These are phyloP conservation scores for Elaeis guineensis DNA, from an alignment of 176 grass and related monocot genomes.

Conservation along the genomic window DNA sequence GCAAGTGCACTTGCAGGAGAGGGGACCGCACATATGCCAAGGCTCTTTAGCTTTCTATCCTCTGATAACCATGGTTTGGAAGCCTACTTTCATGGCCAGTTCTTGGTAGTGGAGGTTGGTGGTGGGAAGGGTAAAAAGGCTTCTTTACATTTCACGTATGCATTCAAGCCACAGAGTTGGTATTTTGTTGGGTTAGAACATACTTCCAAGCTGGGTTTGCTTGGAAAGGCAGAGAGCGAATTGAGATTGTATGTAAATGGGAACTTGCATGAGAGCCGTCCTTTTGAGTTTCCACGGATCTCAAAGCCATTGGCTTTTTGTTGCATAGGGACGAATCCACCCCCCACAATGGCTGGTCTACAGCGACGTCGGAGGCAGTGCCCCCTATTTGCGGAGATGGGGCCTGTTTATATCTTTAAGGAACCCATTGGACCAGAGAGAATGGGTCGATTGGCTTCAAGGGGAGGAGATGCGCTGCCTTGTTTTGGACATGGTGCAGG, in stretches of 20 bases:
- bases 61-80: constrained; percentile 88
- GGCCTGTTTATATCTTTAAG: constrained; percentile 94
- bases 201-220: constrained; percentile 68
- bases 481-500: constrained; percentile 94
- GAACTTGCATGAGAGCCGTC: constrained; percentile 66
- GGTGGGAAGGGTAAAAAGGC: constrained; percentile 82
- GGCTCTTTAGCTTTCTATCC: constrained; percentile 92
- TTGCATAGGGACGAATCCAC: constrained; percentile 92
- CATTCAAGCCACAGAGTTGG: constrained; percentile 87
- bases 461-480: constrained; percentile 69
- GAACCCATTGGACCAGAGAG: constrained; percentile 81
- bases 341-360: constrained; percentile 89
- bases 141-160: constrained; percentile 90
- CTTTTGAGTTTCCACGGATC: constrained; percentile 90
- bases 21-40: constrained; percentile 90
- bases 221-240: constrained; percentile 92
- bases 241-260: constrained; percentile 82
- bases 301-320: constrained; percentile 86
- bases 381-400: constrained; percentile 95
- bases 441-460: constrained; percentile 55
- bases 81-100: constrained; percentile 97
- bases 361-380: constrained; percentile 81
- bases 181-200: constrained; percentile 94
- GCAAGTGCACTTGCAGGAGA: constrained; percentile 93
- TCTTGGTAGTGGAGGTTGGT: constrained; percentile 80